Evolutionary conservation across 169 alveolate species (phyloP), one percentile per base, ranked within the genome.

Genomic region (Cryptosporidium parvum): DNA sequence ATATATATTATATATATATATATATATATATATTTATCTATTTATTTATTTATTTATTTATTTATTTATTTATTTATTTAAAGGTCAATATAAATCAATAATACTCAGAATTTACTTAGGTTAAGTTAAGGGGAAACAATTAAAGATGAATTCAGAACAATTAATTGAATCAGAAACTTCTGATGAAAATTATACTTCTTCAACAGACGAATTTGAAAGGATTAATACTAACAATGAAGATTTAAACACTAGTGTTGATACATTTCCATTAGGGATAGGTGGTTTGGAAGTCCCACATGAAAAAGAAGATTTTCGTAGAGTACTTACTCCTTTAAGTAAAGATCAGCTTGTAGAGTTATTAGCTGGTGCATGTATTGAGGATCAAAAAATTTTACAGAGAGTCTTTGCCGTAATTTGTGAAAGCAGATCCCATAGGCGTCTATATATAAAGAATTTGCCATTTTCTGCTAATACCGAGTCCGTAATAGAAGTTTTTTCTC

Each of bases 271-370:
- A 12, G 67, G 51, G 26, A 29, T 72, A 14, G 52, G 33, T 35
- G 86, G 86, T n/a, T 21, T 75, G 45, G 86, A 75, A 59, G 39
- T 21, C 10, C 86, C 86, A 5, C 71, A 51, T 21, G 86, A 75
- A 59, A 33, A 33, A 26, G 86, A 75, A 8, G 73, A 37, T 12
- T 39, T 75, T 61, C 86, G 86, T 37, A 37, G 86, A n/a, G 73
- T 93, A n/a, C 56, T 93, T 18, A 92, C 96, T 1, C 95, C 95
- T 4, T 73, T 93, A 48, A 91, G 94, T 7, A 93, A 93, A 53
- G 95, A 93, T 59, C 94, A 93, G 69, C 70, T 93, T 51, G 85
- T 93, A 18, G 96, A 93, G 69, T 53, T 93, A 39, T 80, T 93
- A 37, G 93, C 95, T 9, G 70, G 92, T 35, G 91, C 95, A 35